These are phyloP conservation scores for Ophiostoma sp. DNA, from an alignment of 2,329 filamentous ascomycete species.

Conservation along the genomic window DNA sequence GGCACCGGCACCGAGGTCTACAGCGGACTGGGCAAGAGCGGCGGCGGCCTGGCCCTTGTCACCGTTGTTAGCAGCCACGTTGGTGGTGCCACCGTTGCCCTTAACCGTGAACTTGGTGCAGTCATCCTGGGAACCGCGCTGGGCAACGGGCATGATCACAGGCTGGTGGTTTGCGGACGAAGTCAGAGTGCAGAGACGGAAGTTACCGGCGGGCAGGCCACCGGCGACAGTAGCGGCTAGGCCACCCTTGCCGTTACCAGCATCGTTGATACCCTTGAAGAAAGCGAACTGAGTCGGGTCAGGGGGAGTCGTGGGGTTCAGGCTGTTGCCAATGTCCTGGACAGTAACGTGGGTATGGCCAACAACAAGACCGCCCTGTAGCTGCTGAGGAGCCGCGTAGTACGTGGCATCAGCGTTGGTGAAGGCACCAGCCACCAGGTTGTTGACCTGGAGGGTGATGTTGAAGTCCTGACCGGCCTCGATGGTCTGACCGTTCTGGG, in stretches of 20 bases:
- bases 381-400: conserved; percentile 58
- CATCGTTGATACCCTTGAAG: conserved; percentile 46
- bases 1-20: conserved; percentile 33
- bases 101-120: conserved; percentile 46
- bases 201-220: conserved; percentile 45
- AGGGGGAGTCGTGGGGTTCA: conserved; percentile 52
- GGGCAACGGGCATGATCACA: conserved; percentile 47
- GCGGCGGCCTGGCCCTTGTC: conserved; percentile 33
- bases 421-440: conserved; percentile 58
- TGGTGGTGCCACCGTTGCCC: conserved; percentile 33
- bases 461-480: conserved; percentile 52
- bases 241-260: conserved; percentile 42
- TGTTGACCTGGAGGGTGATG: conserved; percentile 52
- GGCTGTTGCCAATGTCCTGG: conserved; percentile 53
- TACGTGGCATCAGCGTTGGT: conserved; percentile 61
- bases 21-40: conserved; percentile 31
- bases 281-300: conserved; percentile 50
- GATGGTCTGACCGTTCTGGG: conserved; percentile 51
- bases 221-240: conserved; percentile 40
- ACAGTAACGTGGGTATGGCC: conserved; percentile 62
- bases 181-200: conserved; percentile 47
- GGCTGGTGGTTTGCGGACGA: conserved; percentile 46
- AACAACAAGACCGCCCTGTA: conserved; percentile 52
- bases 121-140: conserved; percentile 49
- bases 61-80: conserved; percentile 36